phyloP scores from a whole-genome alignment of 2,329 filamentous ascomycete genomes.

The Trematosphaeria pertusa region DNA sequence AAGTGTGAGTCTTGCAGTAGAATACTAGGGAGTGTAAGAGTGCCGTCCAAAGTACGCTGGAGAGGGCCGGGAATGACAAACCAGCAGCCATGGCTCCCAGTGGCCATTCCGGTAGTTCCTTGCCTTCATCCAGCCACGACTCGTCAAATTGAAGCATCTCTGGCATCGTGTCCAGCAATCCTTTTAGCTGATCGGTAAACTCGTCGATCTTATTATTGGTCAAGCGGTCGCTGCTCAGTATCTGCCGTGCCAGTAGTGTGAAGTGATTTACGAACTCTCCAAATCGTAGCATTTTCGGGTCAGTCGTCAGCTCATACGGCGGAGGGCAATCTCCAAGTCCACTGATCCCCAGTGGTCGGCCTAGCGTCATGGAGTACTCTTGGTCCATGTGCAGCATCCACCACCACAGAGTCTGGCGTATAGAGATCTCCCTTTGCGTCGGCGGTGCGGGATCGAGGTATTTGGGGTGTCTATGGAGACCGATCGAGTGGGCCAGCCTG shows the following conservation, averaged over 20 bases:
- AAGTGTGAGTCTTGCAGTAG: slow-evolving; percentile 57
- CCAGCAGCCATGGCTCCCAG: slow-evolving; percentile 54
- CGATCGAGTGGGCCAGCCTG: slow-evolving; percentile 57
- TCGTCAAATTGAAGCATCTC: slow-evolving; percentile 55
- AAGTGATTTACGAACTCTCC: slow-evolving; percentile 56
- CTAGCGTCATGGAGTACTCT: slow-evolving; percentile 58
- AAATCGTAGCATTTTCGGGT: slow-evolving; percentile 53
- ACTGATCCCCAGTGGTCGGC: slow-evolving; percentile 57
- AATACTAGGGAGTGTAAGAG: slow-evolving; percentile 44
- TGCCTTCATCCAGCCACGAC: slow-evolving; percentile 50
- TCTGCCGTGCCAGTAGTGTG: slow-evolving; percentile 56
- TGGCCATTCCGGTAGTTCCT: slow-evolving; percentile 55
- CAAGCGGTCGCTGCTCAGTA: slow-evolving; percentile 53
- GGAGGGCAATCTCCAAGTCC: slow-evolving; percentile 58
- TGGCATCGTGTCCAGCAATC: slow-evolving; percentile 56
- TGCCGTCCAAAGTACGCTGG: neutral
- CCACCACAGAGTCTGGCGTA: slow-evolving; percentile 58
- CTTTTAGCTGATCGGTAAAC: slow-evolving; percentile 53
- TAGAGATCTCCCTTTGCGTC: slow-evolving; percentile 48
- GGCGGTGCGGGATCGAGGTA: slow-evolving; percentile 53
- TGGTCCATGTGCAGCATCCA: slow-evolving; percentile 62
- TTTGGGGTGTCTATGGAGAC: slow-evolving; percentile 58
- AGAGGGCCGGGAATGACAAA: slow-evolving; percentile 30
- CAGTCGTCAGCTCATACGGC: slow-evolving; percentile 53
- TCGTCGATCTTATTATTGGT: slow-evolving; percentile 55